A percentile compares a stretch with the other conserved stretches of the same genome.
Evolutionary conservation across 202 grass and related monocot species (phyloP).

Genomic region (Dendrocalamus latiflorus): DNA sequence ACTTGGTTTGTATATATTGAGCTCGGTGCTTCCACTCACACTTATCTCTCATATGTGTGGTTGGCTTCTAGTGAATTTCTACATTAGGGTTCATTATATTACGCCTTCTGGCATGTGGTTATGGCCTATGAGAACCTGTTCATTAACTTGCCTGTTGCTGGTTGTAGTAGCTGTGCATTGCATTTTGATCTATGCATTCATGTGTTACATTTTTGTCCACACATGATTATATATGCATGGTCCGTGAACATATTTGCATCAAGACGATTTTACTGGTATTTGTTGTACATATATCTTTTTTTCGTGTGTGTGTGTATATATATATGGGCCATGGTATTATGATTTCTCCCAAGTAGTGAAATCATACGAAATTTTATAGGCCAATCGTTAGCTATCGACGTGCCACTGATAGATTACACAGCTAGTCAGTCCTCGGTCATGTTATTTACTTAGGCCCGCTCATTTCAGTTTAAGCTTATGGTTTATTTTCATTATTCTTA

Average conservation of each 20-base stretch:
- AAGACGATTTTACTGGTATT: not conserved
- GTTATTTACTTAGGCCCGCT: no score
- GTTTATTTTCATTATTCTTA: no score
- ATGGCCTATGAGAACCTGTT: not conserved
- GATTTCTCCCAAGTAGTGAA: not conserved
- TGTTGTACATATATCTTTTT: not conserved
- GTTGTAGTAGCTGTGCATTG: not conserved
- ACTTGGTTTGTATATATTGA: slow-evolving; percentile 14
- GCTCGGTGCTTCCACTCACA: not conserved
- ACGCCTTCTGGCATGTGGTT: not conserved
- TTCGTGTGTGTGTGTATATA: not conserved
- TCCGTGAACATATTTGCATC: not conserved
- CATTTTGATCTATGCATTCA: not conserved
- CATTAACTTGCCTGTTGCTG: not conserved
- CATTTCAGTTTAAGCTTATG: no score
- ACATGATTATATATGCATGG: not conserved
- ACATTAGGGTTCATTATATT: not conserved
- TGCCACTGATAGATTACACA: not conserved
- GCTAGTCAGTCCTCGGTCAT: no score
- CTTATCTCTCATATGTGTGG: no score
- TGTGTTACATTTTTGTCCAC: not conserved
- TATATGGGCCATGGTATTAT: not conserved
- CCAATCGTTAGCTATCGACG: not conserved
- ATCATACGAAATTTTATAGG: not conserved
- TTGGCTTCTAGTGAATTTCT: not conserved